These are phyloP conservation scores for Fragilariopsis cylindrus DNA, from an alignment of 108 stramenopile genomes.

Conservation along the genomic window DNA sequence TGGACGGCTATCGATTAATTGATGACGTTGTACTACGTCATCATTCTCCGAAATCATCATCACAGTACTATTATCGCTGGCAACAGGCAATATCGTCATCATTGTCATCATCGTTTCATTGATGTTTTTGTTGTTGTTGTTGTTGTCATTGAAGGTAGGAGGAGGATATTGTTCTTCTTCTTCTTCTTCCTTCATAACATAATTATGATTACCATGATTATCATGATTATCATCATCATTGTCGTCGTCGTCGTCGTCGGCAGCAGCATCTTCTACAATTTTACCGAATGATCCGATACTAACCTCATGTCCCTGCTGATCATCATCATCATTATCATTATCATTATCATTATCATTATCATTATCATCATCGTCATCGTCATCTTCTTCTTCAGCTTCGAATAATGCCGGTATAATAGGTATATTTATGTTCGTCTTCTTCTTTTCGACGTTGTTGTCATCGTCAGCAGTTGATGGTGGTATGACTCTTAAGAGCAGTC, in stretches of 20 bases:
- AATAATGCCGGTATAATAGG: neutral
- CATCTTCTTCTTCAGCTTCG: neutral
- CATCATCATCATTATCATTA: neutral
- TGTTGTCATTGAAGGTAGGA: neutral
- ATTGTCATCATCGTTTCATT: too few species aligned
- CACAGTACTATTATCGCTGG: too few species aligned
- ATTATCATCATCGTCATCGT: too few species aligned
- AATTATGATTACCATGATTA: too few species aligned
- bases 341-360: too few species aligned
- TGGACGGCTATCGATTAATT: neutral
- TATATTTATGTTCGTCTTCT: neutral
- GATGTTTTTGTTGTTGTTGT: neutral
- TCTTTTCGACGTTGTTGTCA: neutral
- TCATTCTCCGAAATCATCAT: too few species aligned
- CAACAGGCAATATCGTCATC: too few species aligned
- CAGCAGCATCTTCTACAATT: neutral
- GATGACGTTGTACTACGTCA: neutral
- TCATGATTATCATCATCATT: too few species aligned
- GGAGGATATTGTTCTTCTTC: too few species aligned
- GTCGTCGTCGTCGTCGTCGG: neutral
- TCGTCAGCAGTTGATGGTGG: neutral
- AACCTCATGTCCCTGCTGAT: constrained; percentile 3
- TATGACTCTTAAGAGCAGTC: neutral
- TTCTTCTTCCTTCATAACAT: too few species aligned
- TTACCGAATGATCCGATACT: neutral